phyloP scores from a whole-genome alignment of 2,329 filamentous ascomycete genomes.

The Fusarium mundagurra region DNA sequence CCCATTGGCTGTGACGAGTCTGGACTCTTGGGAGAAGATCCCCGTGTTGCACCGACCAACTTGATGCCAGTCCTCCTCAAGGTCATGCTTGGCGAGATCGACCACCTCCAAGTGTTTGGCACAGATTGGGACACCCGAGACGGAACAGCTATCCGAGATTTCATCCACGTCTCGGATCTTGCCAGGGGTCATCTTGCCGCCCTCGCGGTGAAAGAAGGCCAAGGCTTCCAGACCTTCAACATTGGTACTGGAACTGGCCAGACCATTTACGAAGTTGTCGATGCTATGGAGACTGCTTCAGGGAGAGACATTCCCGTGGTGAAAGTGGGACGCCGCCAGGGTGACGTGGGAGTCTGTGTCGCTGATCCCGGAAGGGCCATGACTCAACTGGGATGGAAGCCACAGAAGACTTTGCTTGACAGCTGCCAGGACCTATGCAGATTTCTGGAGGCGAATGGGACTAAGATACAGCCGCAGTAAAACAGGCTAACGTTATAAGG shows the following conservation, averaged over 20 bases:
- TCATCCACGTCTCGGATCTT: conserved; percentile 74
- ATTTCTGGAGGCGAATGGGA: neutral
- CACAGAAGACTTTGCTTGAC: conserved; percentile 25
- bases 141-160: conserved; percentile 73
- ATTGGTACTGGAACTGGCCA: conserved; percentile 56
- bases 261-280: neutral
- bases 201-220: conserved; percentile 49
- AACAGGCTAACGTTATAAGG: neutral
- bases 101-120: conserved; percentile 59
- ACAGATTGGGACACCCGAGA: conserved; percentile 72
- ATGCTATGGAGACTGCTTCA: neutral
- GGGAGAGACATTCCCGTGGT: neutral
- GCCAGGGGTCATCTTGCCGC: conserved; percentile 72
- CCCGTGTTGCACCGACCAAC: conserved; percentile 42
- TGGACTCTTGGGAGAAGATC: conserved; percentile 71
- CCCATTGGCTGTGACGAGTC: conserved; percentile 73
- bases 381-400: conserved; percentile 55
- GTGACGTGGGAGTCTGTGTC: conserved; percentile 46
- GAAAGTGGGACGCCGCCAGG: neutral
- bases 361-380: conserved; percentile 53
- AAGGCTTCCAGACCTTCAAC: conserved; percentile 55
- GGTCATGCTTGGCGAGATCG: conserved; percentile 64
- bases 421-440: conserved; percentile 28
- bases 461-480: neutral
- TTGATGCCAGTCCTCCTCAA: conserved; percentile 40